Conservation (phyloP, 768 basidiomycete species). For the Tremella fuciformis region DNA sequence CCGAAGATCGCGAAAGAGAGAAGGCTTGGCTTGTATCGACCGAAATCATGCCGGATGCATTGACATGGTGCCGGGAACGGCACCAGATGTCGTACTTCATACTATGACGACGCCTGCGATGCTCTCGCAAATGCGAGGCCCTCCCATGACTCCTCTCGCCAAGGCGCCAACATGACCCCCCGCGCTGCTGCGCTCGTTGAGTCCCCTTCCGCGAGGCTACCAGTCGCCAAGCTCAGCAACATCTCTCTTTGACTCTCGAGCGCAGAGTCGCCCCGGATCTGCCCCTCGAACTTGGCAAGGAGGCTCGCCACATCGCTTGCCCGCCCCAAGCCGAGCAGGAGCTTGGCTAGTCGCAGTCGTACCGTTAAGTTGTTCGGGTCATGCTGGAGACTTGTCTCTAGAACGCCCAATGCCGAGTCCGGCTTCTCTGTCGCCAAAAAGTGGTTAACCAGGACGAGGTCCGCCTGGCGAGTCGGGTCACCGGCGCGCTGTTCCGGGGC, state of each 20-base stretch:
- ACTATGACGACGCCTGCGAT: too few species aligned
- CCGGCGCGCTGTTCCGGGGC: constrained; percentile 65
- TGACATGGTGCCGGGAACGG: too few species aligned
- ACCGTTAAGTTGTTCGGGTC: constrained; percentile 14
- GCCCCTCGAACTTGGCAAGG: constrained; percentile 1
- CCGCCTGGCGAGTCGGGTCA: constrained; percentile 69
- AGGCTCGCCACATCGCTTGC: constrained; percentile 18
- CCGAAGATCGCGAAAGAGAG: too few species aligned
- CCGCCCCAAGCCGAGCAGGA: constrained; percentile 22
- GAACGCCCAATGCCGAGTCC: constrained; percentile 20
- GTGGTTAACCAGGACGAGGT: constrained; percentile 69
- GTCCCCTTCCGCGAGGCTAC: too few species aligned
- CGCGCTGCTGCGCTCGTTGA: not conserved
- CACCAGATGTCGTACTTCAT: too few species aligned
- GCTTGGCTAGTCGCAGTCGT: constrained; percentile 29
- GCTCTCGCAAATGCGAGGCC: not conserved
- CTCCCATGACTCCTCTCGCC: not conserved
- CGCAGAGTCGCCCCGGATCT: not conserved
- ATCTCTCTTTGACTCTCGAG: constrained; percentile 2
- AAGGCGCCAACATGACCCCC: constrained; percentile 3
- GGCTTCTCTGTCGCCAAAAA: constrained; percentile 54
- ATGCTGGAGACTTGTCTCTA: constrained; percentile 18
- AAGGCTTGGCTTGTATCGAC: too few species aligned
- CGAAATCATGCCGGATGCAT: too few species aligned
- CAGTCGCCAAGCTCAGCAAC: not conserved